These are phyloP conservation scores for Mallotus japonicus DNA, from an alignment of 441 rosid genomes.

Conservation along the genomic window DNA sequence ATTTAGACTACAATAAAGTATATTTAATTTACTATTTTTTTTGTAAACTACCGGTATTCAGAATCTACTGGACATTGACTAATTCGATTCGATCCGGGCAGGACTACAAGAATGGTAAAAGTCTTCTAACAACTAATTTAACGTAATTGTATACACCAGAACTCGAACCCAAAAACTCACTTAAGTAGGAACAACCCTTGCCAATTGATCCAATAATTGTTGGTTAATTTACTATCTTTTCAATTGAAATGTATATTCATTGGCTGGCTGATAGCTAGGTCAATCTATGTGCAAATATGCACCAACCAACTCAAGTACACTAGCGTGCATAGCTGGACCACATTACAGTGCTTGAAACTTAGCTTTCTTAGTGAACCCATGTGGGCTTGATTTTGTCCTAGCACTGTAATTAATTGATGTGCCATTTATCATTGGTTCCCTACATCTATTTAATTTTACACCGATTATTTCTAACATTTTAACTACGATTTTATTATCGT, in stretches of 20 bases:
- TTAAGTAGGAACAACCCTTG: too few relatives aligned
- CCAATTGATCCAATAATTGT: too few relatives aligned
- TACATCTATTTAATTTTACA: background rate
- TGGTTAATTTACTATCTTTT: background rate
- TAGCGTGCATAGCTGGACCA: slow-evolving; percentile 21
- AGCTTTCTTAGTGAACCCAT: slow-evolving; percentile 27
- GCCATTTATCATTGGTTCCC: slow-evolving; percentile 19
- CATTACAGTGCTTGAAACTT: slow-evolving; percentile 16
- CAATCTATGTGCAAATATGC: background rate
- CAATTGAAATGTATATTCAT: background rate
- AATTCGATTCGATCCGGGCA: too few relatives aligned
- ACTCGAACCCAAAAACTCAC: too few relatives aligned
- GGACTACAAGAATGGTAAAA: too few relatives aligned
- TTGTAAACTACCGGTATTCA: too few relatives aligned
- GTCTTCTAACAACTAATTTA: too few relatives aligned
- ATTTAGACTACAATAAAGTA: background rate
- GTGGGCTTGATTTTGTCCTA: slow-evolving; percentile 23
- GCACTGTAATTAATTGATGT: slow-evolving; percentile 16
- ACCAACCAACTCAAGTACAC: slow-evolving; percentile 5
- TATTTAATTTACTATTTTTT: background rate
- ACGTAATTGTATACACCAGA: too few relatives aligned
- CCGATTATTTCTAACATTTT: background rate
- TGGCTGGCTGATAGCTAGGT: background rate
- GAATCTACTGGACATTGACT: too few relatives aligned
- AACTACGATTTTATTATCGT: too few relatives aligned